A percentile compares a stretch with the other conserved stretches of the same genome.
These are phyloP conservation scores for Xylaria cubensis DNA, from an alignment of 495 filamentous ascomycete species.

Conservation along the genomic window DNA sequence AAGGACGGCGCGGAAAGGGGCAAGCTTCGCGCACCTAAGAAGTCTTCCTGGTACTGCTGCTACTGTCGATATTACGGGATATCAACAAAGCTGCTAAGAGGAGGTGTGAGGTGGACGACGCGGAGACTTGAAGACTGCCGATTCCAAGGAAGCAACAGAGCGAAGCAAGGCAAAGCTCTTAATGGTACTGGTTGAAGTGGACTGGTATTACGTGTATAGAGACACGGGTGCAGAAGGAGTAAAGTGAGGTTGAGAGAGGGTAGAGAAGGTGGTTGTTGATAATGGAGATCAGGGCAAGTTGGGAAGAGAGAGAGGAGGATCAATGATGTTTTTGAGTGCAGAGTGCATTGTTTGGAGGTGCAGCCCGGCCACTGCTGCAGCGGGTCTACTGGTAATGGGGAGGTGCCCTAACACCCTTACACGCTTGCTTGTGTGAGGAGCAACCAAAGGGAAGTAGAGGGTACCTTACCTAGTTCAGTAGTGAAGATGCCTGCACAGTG, in stretches of 20 bases:
- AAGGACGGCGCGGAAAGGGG: constrained; percentile 35
- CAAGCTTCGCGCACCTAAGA: constrained; percentile 37
- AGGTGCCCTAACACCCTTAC: not conserved
- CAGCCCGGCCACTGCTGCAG: constrained; percentile 25
- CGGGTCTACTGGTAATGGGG: constrained; percentile 12
- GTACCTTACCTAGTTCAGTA: constrained; percentile 24
- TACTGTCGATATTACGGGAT: constrained; percentile 25
- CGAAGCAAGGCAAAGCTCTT: constrained; percentile 9
- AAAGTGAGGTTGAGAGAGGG: constrained; percentile 29
- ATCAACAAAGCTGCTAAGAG: constrained; percentile 27
- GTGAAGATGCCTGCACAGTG: not conserved
- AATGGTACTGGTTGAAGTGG: constrained; percentile 14
- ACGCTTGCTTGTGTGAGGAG: constrained; percentile 3
- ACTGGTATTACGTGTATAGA: constrained; percentile 8
- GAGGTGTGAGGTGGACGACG: constrained; percentile 3
- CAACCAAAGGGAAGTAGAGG: constrained; percentile 13
- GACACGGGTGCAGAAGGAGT: constrained; percentile 38
- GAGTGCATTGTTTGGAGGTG: constrained; percentile 39
- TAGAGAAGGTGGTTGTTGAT: constrained; percentile 27
- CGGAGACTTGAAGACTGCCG: constrained; percentile 4
- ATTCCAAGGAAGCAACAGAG: not conserved
- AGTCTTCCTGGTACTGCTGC: constrained; percentile 15
- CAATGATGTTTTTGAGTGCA: constrained; percentile 40
- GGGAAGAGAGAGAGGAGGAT: constrained; percentile 32
- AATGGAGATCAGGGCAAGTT: constrained; percentile 21